Conservation (phyloP, 2,329 filamentous ascomycete genomes). For the Eutypa lata region DNA sequence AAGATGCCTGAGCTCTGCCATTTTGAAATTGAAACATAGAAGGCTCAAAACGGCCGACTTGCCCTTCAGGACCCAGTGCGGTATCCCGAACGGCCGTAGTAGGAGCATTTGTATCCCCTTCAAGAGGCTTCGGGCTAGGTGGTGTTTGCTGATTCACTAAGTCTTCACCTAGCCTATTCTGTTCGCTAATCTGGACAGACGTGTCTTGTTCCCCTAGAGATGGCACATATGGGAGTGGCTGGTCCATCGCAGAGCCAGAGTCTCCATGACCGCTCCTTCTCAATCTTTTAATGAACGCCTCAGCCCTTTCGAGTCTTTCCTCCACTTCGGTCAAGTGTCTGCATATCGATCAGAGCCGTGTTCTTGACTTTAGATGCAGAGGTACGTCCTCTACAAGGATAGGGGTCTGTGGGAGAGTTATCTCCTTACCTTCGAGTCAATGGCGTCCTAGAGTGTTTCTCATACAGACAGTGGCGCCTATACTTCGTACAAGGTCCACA, state of each 20-base stretch:
- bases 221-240: neutral
- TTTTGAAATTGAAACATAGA: neutral
- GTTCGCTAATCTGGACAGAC: neutral
- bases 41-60: neutral
- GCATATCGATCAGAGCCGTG: constrained; percentile 6
- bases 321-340: constrained; percentile 43
- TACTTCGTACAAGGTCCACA: constrained; percentile 40
- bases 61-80: neutral
- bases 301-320: constrained; percentile 31
- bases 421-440: constrained; percentile 40
- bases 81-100: neutral
- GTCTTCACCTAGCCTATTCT: neutral
- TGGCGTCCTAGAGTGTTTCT: constrained; percentile 44
- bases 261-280: neutral
- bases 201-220: no score
- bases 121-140: neutral
- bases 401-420: neutral
- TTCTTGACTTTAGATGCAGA: neutral
- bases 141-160: neutral
- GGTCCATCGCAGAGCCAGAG: neutral
- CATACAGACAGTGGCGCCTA: constrained; percentile 44
- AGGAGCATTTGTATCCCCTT: neutral
- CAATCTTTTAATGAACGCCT: constrained; percentile 6
- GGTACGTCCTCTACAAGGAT: neutral
- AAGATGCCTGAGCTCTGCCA: neutral